A percentile compares a stretch with the other conserved stretches of the same genome.
These are phyloP conservation scores for Niveomyces coronatus DNA, from an alignment of 2,329 filamentous ascomycete species.

Conservation along the genomic window DNA sequence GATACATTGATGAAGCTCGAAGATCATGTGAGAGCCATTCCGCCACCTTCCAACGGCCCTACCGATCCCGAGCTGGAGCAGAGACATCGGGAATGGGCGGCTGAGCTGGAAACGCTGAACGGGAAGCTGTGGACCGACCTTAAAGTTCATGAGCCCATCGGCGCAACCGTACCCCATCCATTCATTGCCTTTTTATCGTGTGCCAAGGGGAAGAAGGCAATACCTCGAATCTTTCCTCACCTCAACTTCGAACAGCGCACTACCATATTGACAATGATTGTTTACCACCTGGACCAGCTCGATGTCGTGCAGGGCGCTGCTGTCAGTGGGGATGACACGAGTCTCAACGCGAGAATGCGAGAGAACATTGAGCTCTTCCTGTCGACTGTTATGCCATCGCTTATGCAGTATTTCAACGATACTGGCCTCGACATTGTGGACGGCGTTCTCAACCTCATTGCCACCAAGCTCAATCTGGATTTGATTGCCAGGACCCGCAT, in stretches of 20 bases:
- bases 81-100: slow-evolving; percentile 64
- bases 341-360: slow-evolving; percentile 63
- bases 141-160: slow-evolving; percentile 89
- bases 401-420: slow-evolving; percentile 85
- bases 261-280: slow-evolving; percentile 90
- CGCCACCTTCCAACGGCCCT: slow-evolving; percentile 45
- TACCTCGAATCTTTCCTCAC: slow-evolving; percentile 89
- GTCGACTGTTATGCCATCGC: slow-evolving; percentile 74
- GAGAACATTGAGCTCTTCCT: slow-evolving; percentile 92
- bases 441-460: slow-evolving; percentile 76
- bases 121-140: slow-evolving; percentile 73
- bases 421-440: slow-evolving; percentile 85
- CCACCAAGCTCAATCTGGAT: slow-evolving; percentile 74
- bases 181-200: slow-evolving; percentile 96
- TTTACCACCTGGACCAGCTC: slow-evolving; percentile 83
- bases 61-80: slow-evolving; percentile 57
- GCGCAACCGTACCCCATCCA: slow-evolving; percentile 66
- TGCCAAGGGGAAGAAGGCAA: slow-evolving; percentile 90
- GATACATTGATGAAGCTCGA: slow-evolving; percentile 84
- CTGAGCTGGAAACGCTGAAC: slow-evolving; percentile 55
- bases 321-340: slow-evolving; percentile 60
- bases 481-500: slow-evolving; percentile 78
- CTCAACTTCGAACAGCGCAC: slow-evolving; percentile 87
- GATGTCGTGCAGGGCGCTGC: slow-evolving; percentile 80
- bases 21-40: slow-evolving; percentile 78